Base-by-base conservation (phyloP, 768 basidiomycete genomes). In the Lentinula edodes region DNA sequence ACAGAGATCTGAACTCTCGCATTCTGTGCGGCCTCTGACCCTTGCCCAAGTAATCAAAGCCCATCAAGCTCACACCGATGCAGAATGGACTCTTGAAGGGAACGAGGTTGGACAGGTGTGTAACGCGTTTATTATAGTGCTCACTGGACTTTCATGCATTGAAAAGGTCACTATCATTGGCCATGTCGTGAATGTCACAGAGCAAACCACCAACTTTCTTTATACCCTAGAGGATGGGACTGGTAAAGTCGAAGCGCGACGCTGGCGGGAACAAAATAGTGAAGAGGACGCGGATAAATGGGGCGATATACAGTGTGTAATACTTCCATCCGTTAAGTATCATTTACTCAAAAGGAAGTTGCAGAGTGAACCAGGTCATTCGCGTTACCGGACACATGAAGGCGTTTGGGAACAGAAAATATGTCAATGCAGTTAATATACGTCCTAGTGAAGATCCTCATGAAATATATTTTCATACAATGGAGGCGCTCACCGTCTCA, bases 221-320 rank as follows among this genome's bases (percentile, higher is more conserved):
- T 93, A 93, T 69, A 73, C 76, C 61, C 76, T 99, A 5, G 90
- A 95, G 62, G 96, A 99, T 71, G 93, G 95, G 12, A 91, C 91
- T 2, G 93, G 89, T 20, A 75, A 74, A 46, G 83, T 90, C 18
- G 90, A 92, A 67, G 88, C 86, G 23, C 84, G 90, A 23, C 87
- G 87, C 64, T 98, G 96, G 95, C 76, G 87, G 9, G 92, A 94
- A 66, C 78, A 85, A 10, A 78, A 78, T 39, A 73, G 72, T 52
- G 83, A 83, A 32, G 86, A 87, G 4, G 84, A 86, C 36, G 76
- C 76, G 1, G 76, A 77, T 5, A 76, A 78, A 58, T 78, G 75
- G 72, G 75, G 75, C 51, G 81, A 77, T 0, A 80, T 89, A 52
- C 73, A 65, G 80, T 83, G 57, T 61, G 77, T 71, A 32, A 18